These are phyloP conservation scores for Talaromyces amestolkiae DNA, from an alignment of 2,329 filamentous ascomycete genomes.

Conservation along the genomic window DNA sequence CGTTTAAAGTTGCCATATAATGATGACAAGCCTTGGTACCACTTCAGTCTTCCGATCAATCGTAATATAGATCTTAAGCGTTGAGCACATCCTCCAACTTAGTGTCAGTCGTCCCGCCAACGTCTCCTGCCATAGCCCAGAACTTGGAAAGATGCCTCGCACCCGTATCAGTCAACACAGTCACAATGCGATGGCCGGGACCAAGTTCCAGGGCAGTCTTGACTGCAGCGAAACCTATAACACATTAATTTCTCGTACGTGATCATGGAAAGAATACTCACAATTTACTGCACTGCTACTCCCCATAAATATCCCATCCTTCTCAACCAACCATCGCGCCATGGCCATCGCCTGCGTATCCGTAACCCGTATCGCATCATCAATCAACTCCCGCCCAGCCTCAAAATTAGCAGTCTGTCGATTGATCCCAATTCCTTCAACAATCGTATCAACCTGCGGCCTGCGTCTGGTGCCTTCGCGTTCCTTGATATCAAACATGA, in stretches of 20 bases:
- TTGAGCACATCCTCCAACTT: slow-evolving; percentile 48
- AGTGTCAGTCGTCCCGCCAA: slow-evolving; percentile 46
- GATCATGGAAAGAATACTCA: slow-evolving; percentile 34
- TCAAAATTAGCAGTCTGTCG: slow-evolving; percentile 93
- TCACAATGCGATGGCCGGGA: slow-evolving; percentile 50
- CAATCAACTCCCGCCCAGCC: slow-evolving; percentile 76
- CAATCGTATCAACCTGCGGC: slow-evolving; percentile 90
- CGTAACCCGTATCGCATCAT: slow-evolving; percentile 84
- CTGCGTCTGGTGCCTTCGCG: slow-evolving; percentile 84
- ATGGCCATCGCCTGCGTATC: slow-evolving; percentile 87
- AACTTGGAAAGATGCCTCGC: slow-evolving; percentile 53
- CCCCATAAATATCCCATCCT: slow-evolving; percentile 90
- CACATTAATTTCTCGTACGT: slow-evolving; percentile 2
- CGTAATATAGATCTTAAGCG: slow-evolving; percentile 23
- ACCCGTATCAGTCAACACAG: slow-evolving; percentile 51
- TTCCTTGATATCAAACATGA: slow-evolving; percentile 91
- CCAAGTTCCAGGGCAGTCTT: slow-evolving; percentile 48
- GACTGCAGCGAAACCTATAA: slow-evolving; percentile 47
- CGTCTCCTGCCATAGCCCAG: slow-evolving; percentile 49
- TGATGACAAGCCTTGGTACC: not conserved
- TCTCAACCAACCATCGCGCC: slow-evolving; percentile 95
- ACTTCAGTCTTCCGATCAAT: too few relatives aligned
- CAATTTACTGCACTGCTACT: slow-evolving; percentile 98
- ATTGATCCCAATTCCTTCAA: slow-evolving; percentile 95
- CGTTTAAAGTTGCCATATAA: not conserved